phyloP scores from a whole-genome alignment of 1,139 yeast genomes.

The Candida tetrigidarum region DNA sequence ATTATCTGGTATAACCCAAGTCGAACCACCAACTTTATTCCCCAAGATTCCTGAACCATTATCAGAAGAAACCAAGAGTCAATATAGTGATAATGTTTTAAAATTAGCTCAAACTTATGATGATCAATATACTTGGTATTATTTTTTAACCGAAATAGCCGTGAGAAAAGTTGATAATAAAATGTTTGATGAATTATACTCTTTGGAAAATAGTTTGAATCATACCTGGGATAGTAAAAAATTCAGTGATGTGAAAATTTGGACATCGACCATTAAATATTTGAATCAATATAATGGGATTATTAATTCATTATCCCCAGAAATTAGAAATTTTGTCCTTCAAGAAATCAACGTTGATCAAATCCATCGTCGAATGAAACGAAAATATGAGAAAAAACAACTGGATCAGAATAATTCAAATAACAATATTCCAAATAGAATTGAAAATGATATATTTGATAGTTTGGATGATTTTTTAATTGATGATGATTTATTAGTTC shows the following conservation, averaged over 20 bases:
- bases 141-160: slow-evolving; percentile 52
- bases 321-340: slow-evolving; percentile 36
- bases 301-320: slow-evolving; percentile 40
- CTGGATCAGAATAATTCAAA: slow-evolving; percentile 20
- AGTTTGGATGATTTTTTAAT: slow-evolving; percentile 38
- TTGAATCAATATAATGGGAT: slow-evolving; percentile 47
- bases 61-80: slow-evolving; percentile 20
- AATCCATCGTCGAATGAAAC: slow-evolving; percentile 34
- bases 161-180: slow-evolving; percentile 50
- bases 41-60: slow-evolving; percentile 42
- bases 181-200: slow-evolving; percentile 43
- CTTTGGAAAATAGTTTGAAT: slow-evolving; percentile 20
- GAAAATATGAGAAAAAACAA: slow-evolving; percentile 24
- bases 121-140: slow-evolving; percentile 51
- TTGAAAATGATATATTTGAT: slow-evolving; percentile 23
- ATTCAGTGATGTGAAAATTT: slow-evolving; percentile 28
- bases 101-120: slow-evolving; percentile 35
- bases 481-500: slow-evolving; percentile 38
- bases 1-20: slow-evolving; percentile 43
- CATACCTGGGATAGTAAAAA: slow-evolving; percentile 32
- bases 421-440: slow-evolving; percentile 17
- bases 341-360: slow-evolving; percentile 40
- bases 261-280: slow-evolving; percentile 39
- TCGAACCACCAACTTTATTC: slow-evolving; percentile 46
- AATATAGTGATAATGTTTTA: slow-evolving; percentile 33